Base-by-base conservation (phyloP, 2,329 filamentous ascomycete species). In the Monilinia fructicola region DNA sequence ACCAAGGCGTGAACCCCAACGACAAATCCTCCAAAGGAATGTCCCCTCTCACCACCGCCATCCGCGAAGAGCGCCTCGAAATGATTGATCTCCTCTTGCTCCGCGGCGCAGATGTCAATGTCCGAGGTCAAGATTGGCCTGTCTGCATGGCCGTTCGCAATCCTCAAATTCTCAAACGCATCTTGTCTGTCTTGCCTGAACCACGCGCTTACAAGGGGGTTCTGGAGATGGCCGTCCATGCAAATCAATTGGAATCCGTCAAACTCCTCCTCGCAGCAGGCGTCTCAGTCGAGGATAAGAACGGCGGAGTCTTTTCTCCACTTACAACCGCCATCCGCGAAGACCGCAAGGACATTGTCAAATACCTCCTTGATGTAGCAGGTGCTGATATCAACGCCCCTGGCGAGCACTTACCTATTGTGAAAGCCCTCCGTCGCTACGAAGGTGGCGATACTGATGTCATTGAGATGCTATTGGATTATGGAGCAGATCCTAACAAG, bases 281-380 rank as follows among this genome's bases (percentile, higher is more conserved):
- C 1, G 84, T 90, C 23, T 87, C 82, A 52, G 86, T 90, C 65
- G 88, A 90, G 75, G 89, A 90, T 77, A 88, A 87, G 78, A 90
- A 89, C 73, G 88, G 87, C 26, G 89, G 89, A 64, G 88, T 90
- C 59, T 91, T 91, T 78, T 89, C 86, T 0, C 86, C 87, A 0
- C 81, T 90, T 4, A 90, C 87, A 1, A 88, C 86, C 0, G 86
- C 87, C 11, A 85, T 90, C 66, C 85, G 87, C 16, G 88, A 90
- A 76, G 79, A 85, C 35, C 81, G 82, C 71, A 84, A 82, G 54
- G 82, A 84, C 0, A 89, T 90, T 66, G 85, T 89, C 52, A 76
- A 76, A 4, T 90, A 81, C 77, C 81, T 90, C 12, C 79, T 90
- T 67, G 81, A 85, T 59, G 83, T 87, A 68, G 87, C 83, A 1